phyloP scores from a whole-genome alignment of 768 basidiomycete genomes.

The Solioccasus polychromus region DNA sequence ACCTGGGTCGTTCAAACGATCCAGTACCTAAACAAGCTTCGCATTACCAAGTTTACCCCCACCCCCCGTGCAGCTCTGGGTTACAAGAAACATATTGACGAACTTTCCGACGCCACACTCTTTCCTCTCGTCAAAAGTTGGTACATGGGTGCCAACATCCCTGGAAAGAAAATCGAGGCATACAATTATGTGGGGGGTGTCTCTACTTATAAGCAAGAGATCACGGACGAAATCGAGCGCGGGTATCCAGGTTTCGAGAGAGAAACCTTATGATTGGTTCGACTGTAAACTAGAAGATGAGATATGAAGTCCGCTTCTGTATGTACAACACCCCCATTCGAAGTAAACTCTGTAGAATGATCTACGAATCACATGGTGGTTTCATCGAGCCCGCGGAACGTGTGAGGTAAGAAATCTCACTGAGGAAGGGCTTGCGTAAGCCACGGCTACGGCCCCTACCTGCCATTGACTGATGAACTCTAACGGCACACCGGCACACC shows the following conservation, averaged over 20 bases:
- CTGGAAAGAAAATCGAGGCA: not conserved
- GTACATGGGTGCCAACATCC: not conserved
- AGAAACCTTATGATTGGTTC: too few species aligned
- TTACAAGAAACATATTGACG: not conserved
- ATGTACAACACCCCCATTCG: too few species aligned
- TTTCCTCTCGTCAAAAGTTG: slow-evolving; percentile 1
- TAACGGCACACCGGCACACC: too few species aligned
- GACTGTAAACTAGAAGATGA: too few species aligned
- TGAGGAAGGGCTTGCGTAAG: too few species aligned
- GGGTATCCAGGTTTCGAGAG: slow-evolving; percentile 4
- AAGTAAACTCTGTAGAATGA: too few species aligned
- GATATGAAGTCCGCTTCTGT: too few species aligned
- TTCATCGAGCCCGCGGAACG: too few species aligned
- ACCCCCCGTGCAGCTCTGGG: not conserved
- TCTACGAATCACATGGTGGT: too few species aligned
- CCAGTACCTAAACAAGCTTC: not conserved
- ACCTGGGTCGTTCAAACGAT: slow-evolving; percentile 3
- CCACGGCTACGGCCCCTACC: too few species aligned
- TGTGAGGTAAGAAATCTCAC: too few species aligned
- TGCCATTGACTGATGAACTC: too few species aligned
- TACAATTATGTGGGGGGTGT: not conserved
- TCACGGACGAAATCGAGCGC: not conserved
- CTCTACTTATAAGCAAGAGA: not conserved
- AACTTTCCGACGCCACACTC: not conserved
- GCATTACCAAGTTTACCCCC: not conserved